A percentile compares a stretch with the other conserved stretches of the same genome.
phyloP scores from a whole-genome alignment of 1,284 basidiomycete species.

The Malassezia restricta region DNA sequence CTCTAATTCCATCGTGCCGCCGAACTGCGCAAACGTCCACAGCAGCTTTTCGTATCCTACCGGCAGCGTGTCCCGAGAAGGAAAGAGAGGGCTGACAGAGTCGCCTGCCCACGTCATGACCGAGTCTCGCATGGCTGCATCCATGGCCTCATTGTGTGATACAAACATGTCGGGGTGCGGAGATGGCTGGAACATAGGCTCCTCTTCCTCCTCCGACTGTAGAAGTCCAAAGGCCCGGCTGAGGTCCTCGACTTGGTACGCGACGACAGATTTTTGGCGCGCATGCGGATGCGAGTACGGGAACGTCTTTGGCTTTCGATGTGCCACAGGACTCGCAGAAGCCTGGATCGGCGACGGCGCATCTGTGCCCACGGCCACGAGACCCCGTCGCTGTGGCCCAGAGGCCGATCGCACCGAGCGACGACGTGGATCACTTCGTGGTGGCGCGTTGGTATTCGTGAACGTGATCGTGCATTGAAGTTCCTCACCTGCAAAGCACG shows the following conservation, averaged over 20 bases:
- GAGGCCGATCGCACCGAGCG: not conserved
- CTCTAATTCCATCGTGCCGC: conserved; percentile 56
- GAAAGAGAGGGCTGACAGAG: conserved; percentile 23
- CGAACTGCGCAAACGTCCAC: conserved; percentile 71
- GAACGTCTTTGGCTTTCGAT: not conserved
- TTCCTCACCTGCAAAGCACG: conserved; percentile 81
- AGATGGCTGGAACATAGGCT: not conserved
- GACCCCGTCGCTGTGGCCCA: not conserved
- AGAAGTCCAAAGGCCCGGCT: conserved; percentile 34
- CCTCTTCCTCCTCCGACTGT: not conserved
- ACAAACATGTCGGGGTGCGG: conserved; percentile 21
- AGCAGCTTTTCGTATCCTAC: conserved; percentile 60
- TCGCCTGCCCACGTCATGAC: conserved; percentile 32
- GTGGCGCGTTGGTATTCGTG: conserved; percentile 58
- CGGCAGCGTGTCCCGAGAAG: conserved; percentile 14
- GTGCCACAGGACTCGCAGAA: not conserved
- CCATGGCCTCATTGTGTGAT: conserved; percentile 44
- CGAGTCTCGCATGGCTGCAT: conserved; percentile 44
- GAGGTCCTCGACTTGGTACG: conserved; percentile 34
- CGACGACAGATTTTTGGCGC: conserved; percentile 37
- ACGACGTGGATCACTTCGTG: not conserved
- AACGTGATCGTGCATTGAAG: conserved; percentile 75
- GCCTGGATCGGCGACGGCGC: not conserved
- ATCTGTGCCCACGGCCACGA: not conserved
- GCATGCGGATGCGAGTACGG: conserved; percentile 29